phyloP scores from a whole-genome alignment of 2,329 filamentous ascomycete species.

The Curvularia sp. region DNA sequence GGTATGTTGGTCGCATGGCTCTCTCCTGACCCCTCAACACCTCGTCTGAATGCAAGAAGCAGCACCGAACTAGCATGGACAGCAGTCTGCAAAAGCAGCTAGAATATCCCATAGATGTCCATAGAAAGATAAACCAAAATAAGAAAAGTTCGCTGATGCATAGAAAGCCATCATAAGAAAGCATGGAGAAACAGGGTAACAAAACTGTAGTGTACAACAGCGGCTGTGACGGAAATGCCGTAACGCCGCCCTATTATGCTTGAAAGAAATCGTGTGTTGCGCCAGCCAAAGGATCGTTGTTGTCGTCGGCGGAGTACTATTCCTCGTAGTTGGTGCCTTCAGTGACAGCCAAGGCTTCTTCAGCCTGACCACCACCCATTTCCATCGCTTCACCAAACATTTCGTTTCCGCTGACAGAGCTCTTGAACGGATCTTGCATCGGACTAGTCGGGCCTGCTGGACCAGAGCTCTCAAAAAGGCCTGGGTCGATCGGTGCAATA shows the following conservation, averaged over 20 bases:
- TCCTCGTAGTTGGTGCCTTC: slow-evolving; percentile 45
- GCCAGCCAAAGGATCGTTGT: not conserved
- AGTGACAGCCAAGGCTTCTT: slow-evolving; percentile 48
- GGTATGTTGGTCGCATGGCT: slow-evolving; percentile 27
- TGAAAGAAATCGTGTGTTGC: slow-evolving; percentile 13
- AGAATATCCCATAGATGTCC: not conserved
- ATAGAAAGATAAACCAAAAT: not conserved
- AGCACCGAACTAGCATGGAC: slow-evolving; percentile 4
- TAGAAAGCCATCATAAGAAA: slow-evolving; percentile 12
- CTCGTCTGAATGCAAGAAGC: slow-evolving; percentile 22
- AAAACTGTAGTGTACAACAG: slow-evolving; percentile 12
- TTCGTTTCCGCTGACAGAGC: slow-evolving; percentile 46
- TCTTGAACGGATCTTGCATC: slow-evolving; percentile 48
- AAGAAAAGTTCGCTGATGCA: slow-evolving; percentile 22
- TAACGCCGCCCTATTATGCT: slow-evolving; percentile 28
- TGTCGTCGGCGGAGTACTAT: slow-evolving; percentile 24
- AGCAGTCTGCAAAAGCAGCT: slow-evolving; percentile 5
- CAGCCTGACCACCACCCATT: slow-evolving; percentile 46
- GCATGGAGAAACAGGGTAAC: not conserved
- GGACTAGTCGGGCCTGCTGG: slow-evolving; percentile 42
- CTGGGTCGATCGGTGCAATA: slow-evolving; percentile 47
- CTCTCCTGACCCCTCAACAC: slow-evolving; percentile 21
- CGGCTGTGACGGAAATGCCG: slow-evolving; percentile 2
- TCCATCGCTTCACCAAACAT: slow-evolving; percentile 49
- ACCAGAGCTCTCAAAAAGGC: slow-evolving; percentile 44